Evolutionary conservation across 2,329 filamentous ascomycete genomes (phyloP), one percentile per base, ranked within the genome.

Genomic region (Ophiosphaerella herpotricha): DNA sequence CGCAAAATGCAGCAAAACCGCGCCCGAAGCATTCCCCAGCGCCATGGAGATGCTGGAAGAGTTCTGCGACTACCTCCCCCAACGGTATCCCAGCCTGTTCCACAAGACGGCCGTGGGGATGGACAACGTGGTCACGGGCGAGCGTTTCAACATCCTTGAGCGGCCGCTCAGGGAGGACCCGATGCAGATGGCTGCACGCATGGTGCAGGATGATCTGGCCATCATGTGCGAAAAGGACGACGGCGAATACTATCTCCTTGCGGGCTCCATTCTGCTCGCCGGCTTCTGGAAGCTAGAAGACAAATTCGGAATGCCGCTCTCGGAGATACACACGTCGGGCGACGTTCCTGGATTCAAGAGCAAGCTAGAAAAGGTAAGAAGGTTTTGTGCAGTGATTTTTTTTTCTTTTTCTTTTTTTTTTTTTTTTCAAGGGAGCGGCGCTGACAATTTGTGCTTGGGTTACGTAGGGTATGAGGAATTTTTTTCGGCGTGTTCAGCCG

Each of bases 281-380:
- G 90, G 90, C 0, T 95, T 95, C 78, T 95, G 90, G 90, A 82
- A 89, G 2, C 78, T 95, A 1, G 78, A 84, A 48, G 90, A 95
- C 67, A 95, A 96, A 73, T 84, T 87, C 64, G 87, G 88, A 21
- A 92, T 94, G 89, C 79, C 82, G 1, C 76, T 95, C 6, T 85
- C 84, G 0, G 85, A 92, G 48, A 92, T 96, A 60, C 90, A 95
- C 73, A 90, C 86, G 0, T 85, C 82, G 0, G 90, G 87, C 39
- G 80, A 89, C 55, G 91, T 96, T 0, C 89, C 89, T 0, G 85
- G 86, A 39, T 92, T 81, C 76, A 80, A 80, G 51, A 77, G 84
- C 59, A 90, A 90, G 66, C 77, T 93, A 9, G 85, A 91, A 67
- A 86, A 84, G 52, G 42, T 44, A 14, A 5, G 18, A 21, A 21